Conservation (phyloP, 2,329 filamentous ascomycete species). For the Paracamarosporium sp. region DNA sequence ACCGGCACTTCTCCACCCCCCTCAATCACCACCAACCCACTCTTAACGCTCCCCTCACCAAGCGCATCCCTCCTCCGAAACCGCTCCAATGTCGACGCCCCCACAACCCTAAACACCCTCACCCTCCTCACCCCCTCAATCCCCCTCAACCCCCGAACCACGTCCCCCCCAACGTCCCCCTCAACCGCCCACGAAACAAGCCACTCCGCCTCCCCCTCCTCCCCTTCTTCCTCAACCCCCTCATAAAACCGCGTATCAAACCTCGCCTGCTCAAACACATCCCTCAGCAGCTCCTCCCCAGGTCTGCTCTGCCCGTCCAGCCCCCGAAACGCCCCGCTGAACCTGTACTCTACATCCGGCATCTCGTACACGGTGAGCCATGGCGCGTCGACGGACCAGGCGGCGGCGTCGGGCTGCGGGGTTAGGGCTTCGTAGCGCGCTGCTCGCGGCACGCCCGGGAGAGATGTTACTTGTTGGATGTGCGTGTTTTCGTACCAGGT, state of each 20-base stretch:
- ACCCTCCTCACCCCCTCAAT: conserved; percentile 1
- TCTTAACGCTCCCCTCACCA: conserved; percentile 10
- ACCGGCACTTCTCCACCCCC: conserved; percentile 28
- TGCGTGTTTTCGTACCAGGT: conserved; percentile 28
- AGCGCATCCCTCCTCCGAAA: conserved; percentile 19
- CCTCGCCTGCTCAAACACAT: conserved; percentile 30
- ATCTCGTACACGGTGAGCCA: conserved; percentile 40
- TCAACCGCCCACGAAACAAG: conserved; percentile 15
- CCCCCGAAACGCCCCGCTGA: conserved; percentile 26
- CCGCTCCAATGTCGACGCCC: conserved; percentile 24
- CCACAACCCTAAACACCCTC: conserved; percentile 23
- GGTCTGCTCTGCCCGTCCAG: conserved; percentile 32
- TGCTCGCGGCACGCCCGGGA: conserved; percentile 31
- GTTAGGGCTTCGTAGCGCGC: conserved; percentile 35
- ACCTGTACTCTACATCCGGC: conserved; percentile 26
- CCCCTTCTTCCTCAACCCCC: not conserved
- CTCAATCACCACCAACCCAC: conserved; percentile 32
- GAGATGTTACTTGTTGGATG: conserved; percentile 27
- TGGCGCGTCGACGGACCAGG: conserved; percentile 16
- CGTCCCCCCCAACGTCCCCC: not conserved
- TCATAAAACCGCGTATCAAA: conserved; percentile 39
- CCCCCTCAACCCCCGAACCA: not conserved
- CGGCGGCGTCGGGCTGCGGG: conserved; percentile 10
- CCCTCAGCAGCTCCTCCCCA: conserved; percentile 20
- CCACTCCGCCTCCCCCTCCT: conserved; percentile 12